These are phyloP conservation scores for Candida bentonensis DNA, from an alignment of 805 yeast genomes.

Conservation along the genomic window DNA sequence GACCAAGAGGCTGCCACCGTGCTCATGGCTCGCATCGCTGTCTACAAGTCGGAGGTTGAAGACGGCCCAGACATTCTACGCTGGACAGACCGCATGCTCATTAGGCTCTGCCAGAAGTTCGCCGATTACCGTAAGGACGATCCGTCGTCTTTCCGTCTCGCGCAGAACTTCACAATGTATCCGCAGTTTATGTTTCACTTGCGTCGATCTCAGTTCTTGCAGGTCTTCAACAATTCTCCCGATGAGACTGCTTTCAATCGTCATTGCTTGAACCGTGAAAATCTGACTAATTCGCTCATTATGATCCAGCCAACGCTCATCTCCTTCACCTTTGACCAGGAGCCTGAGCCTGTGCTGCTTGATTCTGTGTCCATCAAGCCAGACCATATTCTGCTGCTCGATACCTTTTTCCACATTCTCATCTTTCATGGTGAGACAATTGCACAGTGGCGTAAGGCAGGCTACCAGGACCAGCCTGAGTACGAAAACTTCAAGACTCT, in stretches of 20 bases:
- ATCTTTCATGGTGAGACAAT: conserved; percentile 91
- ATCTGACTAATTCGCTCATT: conserved; percentile 79
- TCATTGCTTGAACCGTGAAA: conserved; percentile 83
- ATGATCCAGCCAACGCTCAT: conserved; percentile 97
- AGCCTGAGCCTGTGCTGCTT: conserved; percentile 78
- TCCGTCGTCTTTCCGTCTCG: conserved; percentile 64
- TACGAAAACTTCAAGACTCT: conserved; percentile 78
- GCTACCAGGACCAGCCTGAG: conserved; percentile 84
- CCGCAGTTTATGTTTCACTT: conserved; percentile 95
- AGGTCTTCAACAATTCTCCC: conserved; percentile 94
- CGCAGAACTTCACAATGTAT: conserved; percentile 70
- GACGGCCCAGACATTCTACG: conserved; percentile 87
- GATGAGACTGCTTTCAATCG: conserved; percentile 97
- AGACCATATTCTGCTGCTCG: conserved; percentile 74
- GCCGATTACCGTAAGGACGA: conserved; percentile 89
- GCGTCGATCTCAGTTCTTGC: conserved; percentile 91
- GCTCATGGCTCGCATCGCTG: conserved; percentile 79
- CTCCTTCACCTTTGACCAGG: conserved; percentile 68
- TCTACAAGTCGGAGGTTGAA: conserved; percentile 66
- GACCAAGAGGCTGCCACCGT: conserved; percentile 99
- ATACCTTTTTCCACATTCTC: conserved; percentile 91
- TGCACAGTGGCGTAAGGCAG: conserved; percentile 92
- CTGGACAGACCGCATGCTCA: conserved; percentile 89
- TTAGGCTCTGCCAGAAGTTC: conserved; percentile 79
- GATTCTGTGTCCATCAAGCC: conserved; percentile 89